A percentile compares a stretch with the other conserved stretches of the same genome.
Conservation (phyloP, 129 eudicot genomes). For the Apium graveolens region DNA sequence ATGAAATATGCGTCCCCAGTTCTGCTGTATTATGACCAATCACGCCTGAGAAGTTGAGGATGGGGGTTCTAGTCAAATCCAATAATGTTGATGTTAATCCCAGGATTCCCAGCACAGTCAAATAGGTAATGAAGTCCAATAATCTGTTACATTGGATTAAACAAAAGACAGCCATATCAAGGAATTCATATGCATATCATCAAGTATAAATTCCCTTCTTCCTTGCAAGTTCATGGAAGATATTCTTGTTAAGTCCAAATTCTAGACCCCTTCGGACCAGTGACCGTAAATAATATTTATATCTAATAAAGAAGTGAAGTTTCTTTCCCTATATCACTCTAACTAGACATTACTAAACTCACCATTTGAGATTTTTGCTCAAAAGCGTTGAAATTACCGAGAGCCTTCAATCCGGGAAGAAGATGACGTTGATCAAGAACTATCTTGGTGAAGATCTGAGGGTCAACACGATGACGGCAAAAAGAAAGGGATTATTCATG, state of each 20-base stretch:
- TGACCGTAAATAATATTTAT: background rate
- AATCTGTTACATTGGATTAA: background rate
- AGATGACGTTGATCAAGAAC: background rate
- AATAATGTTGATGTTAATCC: background rate
- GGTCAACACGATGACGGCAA: background rate
- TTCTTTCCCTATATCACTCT: background rate
- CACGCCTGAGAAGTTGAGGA: background rate
- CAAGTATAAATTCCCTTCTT: background rate
- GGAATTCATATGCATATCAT: background rate
- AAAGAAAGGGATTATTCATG: background rate
- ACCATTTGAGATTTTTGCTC: background rate
- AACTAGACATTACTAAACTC: background rate
- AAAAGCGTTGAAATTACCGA: background rate
- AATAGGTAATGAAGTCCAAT: background rate
- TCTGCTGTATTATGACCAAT: background rate
- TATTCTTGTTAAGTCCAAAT: background rate
- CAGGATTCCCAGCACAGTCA: background rate
- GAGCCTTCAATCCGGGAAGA: conserved; percentile 2
- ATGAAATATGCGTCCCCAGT: background rate
- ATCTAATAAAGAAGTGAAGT: background rate
- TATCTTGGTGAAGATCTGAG: background rate
- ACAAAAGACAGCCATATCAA: background rate
- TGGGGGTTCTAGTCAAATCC: conserved; percentile 1
- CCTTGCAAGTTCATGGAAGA: background rate
- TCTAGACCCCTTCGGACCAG: background rate